Evolutionary conservation across 2,329 filamentous ascomycete genomes (phyloP).

Genomic region (Fusarium sp.): DNA sequence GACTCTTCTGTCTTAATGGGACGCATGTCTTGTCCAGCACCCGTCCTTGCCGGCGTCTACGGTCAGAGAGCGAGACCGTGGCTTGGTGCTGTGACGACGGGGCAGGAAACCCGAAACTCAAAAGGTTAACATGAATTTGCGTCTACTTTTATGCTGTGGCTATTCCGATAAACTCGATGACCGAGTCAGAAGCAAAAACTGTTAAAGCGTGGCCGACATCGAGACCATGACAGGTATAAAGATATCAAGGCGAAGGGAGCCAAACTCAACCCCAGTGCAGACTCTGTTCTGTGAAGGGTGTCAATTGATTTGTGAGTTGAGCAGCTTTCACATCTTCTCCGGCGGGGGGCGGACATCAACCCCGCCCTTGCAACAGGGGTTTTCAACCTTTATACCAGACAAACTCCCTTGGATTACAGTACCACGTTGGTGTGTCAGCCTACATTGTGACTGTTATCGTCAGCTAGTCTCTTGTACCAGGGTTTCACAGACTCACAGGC

Average conservation of each 20-base stretch:
- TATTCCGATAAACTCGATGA: background rate
- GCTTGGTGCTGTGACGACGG: conserved; percentile 9
- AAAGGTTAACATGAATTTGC: background rate
- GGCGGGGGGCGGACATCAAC: background rate
- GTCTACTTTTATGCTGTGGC: background rate
- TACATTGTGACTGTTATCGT: background rate
- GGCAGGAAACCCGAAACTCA: background rate
- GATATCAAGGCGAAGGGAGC: background rate
- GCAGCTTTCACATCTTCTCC: background rate
- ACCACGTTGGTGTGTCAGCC: background rate
- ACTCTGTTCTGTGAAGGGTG: background rate
- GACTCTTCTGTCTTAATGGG: conserved; percentile 7
- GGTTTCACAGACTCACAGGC: conserved; percentile 6
- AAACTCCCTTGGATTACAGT: background rate
- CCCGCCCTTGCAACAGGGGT: conserved; percentile 2
- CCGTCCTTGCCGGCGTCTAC: background rate
- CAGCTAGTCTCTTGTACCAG: background rate
- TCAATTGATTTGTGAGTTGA: background rate
- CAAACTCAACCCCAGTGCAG: background rate
- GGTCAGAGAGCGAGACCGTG: conserved; percentile 1
- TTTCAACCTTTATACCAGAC: background rate
- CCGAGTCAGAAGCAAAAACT: background rate
- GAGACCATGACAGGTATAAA: background rate
- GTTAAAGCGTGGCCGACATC: background rate
- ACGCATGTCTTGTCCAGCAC: background rate